Conservation (phyloP, 371 early-diverging fungal species). For the Mortierella polycephala region DNA sequence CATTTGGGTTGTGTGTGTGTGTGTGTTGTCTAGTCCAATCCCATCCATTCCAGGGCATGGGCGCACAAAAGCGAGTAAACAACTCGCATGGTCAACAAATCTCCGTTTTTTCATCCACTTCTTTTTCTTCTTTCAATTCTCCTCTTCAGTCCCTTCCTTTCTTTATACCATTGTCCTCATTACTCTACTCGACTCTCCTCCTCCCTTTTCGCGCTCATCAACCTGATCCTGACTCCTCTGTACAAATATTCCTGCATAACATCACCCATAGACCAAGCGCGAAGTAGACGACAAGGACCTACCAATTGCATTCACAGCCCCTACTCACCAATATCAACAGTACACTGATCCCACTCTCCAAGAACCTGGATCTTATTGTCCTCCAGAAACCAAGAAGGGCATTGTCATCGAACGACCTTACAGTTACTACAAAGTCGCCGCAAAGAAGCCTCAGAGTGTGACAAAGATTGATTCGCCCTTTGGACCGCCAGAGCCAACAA, state of each 20-base stretch:
- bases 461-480: constrained; percentile 49
- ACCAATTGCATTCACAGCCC: too few relatives aligned
- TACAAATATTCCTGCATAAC: too few relatives aligned
- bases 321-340: neutral
- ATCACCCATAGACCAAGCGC: too few relatives aligned
- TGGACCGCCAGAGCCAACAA: constrained; percentile 16
- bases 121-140: neutral
- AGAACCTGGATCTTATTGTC: constrained; percentile 11
- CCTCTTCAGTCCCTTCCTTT: neutral
- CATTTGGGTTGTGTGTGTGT: too few relatives aligned
- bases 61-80: too few relatives aligned
- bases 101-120: too few relatives aligned
- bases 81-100: too few relatives aligned
- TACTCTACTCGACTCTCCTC: neutral
- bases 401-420: constrained; percentile 44
- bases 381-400: constrained; percentile 29
- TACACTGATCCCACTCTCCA: neutral
- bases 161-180: neutral
- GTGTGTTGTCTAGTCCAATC: too few relatives aligned
- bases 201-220: too few relatives aligned
- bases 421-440: constrained; percentile 42
- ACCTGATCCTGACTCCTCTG: too few relatives aligned
- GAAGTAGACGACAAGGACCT: too few relatives aligned
- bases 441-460: constrained; percentile 33
- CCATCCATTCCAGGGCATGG: too few relatives aligned